phyloP scores from a whole-genome alignment of 495 filamentous ascomycete genomes.

The Neurospora pannonica region DNA sequence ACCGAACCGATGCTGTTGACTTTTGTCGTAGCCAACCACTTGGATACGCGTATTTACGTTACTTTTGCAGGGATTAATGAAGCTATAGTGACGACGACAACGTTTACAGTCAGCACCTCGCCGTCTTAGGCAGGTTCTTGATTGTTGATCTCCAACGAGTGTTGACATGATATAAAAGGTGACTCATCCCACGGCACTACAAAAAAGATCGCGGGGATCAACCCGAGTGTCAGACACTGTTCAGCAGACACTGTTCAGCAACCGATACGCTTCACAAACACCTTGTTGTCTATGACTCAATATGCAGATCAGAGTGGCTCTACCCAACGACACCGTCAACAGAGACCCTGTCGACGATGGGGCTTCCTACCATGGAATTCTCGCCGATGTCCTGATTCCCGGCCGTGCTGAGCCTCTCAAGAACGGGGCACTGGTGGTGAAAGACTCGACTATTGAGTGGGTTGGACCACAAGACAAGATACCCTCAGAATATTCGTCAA shows the following conservation, averaged over 20 bases:
- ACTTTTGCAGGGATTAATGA: background rate
- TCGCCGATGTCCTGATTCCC: slow-evolving; percentile 34
- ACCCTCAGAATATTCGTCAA: slow-evolving; percentile 24
- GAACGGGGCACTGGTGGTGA: slow-evolving; percentile 32
- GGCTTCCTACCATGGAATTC: background rate
- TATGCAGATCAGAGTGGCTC: background rate
- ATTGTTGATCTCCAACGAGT: background rate
- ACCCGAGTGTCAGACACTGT: background rate
- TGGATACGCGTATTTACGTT: background rate
- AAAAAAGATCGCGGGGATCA: background rate
- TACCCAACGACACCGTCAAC: background rate
- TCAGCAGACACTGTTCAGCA: background rate
- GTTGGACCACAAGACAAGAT: slow-evolving; percentile 26
- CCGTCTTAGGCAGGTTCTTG: background rate
- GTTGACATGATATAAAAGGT: background rate
- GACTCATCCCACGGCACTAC: background rate
- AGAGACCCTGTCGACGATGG: background rate
- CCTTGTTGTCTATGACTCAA: background rate
- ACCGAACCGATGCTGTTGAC: background rate
- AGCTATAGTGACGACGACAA: background rate
- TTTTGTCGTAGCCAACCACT: background rate
- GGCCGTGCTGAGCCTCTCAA: slow-evolving; percentile 31
- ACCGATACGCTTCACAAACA: background rate
- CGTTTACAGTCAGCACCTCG: background rate
- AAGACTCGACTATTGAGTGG: slow-evolving; percentile 33